Base-by-base conservation (phyloP, 2,329 filamentous ascomycete genomes). In the Rasamsonia emersonii region DNA sequence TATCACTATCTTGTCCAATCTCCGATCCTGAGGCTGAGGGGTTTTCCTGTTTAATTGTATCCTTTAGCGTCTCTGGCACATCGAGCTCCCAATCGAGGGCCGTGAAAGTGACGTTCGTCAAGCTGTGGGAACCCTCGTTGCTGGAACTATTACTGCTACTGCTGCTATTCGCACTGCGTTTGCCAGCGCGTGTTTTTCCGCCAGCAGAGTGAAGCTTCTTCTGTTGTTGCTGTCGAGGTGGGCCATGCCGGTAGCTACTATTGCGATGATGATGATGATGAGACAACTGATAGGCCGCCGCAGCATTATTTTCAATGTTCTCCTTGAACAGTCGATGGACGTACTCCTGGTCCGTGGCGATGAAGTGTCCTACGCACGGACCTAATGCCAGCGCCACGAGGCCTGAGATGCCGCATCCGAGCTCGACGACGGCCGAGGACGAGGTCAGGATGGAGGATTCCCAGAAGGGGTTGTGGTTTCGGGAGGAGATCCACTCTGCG, bases 341-440 rank as follows among this genome's bases (percentile, higher is more conserved):
- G 56, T 96, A 96, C 26, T 75, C 61, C 58, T 95, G 89, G 55
- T 98, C 91, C 0, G 88, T 94, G 27, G 91, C 76, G 26, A 86
- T 68, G 53, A 91, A 93, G 37, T 66, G 65, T 4, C 51, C 41
- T 11, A 93, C 68, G 3, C 62, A 63, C 2, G 74, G 71, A 2
- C 73, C 71, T 9, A 94, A 59, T 5, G 75, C 65, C 21, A 91
- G 65, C 3, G 81, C 85, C 19, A 88, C 73, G 20, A 96, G 67
- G 11, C 81, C 85, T 1, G 86, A 83, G 34, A 93, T 81, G 33
- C 91, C 91, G 54, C 85, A 86, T 25, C 91, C 91, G 4, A 98
- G 74, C 52, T 96, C 91, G 34, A 94, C 66, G 13, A 88, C 66
- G 4, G 65, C 65, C 4, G 82, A 77, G 2, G 63, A 45, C 0